Conservation (phyloP, 2,329 filamentous ascomycete genomes). For the Pestalotiopsis sp. region DNA sequence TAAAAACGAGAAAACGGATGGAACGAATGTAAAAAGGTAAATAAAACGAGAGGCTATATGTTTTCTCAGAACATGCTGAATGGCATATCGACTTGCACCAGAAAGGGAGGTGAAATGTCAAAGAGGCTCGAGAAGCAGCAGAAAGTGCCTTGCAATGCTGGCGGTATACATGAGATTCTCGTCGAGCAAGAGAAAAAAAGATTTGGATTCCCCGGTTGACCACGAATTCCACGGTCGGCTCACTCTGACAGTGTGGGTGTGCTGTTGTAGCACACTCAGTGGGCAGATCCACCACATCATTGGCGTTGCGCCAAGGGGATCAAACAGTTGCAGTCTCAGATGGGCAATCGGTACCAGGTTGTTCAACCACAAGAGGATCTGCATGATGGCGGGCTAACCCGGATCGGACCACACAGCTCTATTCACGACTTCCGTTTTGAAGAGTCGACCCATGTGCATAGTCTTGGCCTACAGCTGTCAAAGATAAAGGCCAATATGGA, state of each 20-base stretch:
- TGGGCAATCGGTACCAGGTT: constrained; percentile 5
- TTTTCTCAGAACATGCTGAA: not conserved
- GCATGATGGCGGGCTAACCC: constrained; percentile 2
- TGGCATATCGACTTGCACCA: not conserved
- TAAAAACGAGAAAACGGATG: constrained; percentile 17
- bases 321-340: constrained; percentile 17
- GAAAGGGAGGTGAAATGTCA: not conserved
- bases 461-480: constrained; percentile 12
- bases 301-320: constrained; percentile 5
- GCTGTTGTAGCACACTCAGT: constrained; percentile 5
- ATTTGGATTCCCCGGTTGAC: not conserved
- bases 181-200: not conserved
- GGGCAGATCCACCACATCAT: not conserved
- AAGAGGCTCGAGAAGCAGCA: not conserved
- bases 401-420: not conserved
- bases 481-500: not conserved
- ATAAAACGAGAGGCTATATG: constrained; percentile 7
- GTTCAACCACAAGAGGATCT: constrained; percentile 3
- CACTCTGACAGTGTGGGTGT: not conserved
- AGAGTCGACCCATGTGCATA: constrained; percentile 8
- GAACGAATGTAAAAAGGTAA: constrained; percentile 12
- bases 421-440: constrained; percentile 8
- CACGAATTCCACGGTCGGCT: not conserved
- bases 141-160: not conserved
- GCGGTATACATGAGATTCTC: not conserved